A percentile compares a stretch with the other conserved stretches of the same genome.
These are phyloP conservation scores for Dactylellina cionopaga DNA, from an alignment of 2,329 filamentous ascomycete species.

Conservation along the genomic window DNA sequence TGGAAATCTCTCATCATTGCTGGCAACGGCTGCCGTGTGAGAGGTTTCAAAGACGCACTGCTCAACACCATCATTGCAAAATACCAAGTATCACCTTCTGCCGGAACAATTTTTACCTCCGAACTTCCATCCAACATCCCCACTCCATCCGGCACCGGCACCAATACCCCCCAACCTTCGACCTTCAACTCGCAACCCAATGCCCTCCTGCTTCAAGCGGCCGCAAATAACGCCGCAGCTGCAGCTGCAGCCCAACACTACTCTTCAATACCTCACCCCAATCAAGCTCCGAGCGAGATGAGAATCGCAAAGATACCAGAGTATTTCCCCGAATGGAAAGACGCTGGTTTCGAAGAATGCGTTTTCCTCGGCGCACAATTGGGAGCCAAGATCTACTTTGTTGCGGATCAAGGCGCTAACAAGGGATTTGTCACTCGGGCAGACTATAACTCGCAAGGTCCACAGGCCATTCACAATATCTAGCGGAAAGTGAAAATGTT, in stretches of 20 bases:
- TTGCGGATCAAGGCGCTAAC: conserved; percentile 72
- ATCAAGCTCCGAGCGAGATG: conserved; percentile 83
- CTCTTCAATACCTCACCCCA: conserved; percentile 68
- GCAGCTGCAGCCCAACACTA: conserved; percentile 61
- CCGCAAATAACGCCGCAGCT: conserved; percentile 71
- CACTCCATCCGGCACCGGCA: conserved; percentile 87
- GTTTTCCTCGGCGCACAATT: conserved; percentile 89
- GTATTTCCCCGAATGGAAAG: conserved; percentile 92
- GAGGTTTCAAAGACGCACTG: conserved; percentile 89
- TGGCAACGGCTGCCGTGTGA: conserved; percentile 79
- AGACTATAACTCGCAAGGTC: conserved; percentile 75
- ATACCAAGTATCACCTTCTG: conserved; percentile 89
- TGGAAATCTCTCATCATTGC: conserved; percentile 95
- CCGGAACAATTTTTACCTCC: conserved; percentile 95
- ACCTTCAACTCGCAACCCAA: conserved; percentile 74
- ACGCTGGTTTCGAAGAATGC: conserved; percentile 79
- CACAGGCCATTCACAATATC: conserved; percentile 70
- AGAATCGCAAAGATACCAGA: conserved; percentile 80
- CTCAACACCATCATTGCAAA: conserved; percentile 80
- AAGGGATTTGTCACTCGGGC: conserved; percentile 76
- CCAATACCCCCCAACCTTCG: conserved; percentile 82
- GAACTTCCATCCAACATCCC: conserved; percentile 94
- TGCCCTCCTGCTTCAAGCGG: conserved; percentile 89
- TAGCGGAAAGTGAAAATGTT: conserved; percentile 24
- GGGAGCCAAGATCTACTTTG: conserved; percentile 78